A percentile compares a stretch with the other conserved stretches of the same genome.
Conservation (phyloP, 75 land plant genomes). For the Isoetes taiwanensis region DNA sequence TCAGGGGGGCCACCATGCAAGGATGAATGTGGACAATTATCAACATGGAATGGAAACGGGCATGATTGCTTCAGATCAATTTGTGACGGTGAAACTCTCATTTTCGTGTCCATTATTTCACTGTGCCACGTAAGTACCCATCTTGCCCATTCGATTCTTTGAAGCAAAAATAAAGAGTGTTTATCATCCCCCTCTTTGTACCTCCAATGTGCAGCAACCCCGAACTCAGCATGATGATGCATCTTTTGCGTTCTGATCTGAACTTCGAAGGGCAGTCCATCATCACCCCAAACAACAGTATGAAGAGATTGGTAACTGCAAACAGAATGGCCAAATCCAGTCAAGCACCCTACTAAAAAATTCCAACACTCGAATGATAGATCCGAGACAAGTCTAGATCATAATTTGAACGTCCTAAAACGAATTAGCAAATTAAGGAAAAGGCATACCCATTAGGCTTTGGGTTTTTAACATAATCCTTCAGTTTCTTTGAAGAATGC, state of each 20-base stretch:
- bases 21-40: slow-evolving; percentile 41
- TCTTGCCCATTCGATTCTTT: slow-evolving; percentile 92
- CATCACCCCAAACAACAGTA: slow-evolving; percentile 71
- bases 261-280: slow-evolving; percentile 69
- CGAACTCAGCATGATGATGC: slow-evolving; percentile 91
- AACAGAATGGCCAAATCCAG: not conserved
- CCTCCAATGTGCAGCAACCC: slow-evolving; percentile 95
- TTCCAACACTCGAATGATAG: not conserved
- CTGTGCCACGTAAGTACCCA: slow-evolving; percentile 91
- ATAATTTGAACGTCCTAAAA: not conserved
- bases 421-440: not conserved
- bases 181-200: slow-evolving; percentile 72
- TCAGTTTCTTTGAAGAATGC: slow-evolving; percentile 52
- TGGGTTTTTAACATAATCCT: slow-evolving; percentile 80
- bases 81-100: slow-evolving; percentile 23
- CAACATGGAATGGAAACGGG: slow-evolving; percentile 58
- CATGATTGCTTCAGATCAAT: slow-evolving; percentile 43
- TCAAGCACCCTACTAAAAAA: not conserved
- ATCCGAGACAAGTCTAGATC: not conserved
- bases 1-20: slow-evolving; percentile 23
- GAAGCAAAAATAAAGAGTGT: slow-evolving; percentile 60
- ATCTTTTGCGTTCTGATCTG: slow-evolving; percentile 83
- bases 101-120: slow-evolving; percentile 59
- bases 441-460: slow-evolving; percentile 69
- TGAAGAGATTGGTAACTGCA: slow-evolving; percentile 81